phyloP scores from a whole-genome alignment of 2,329 filamentous ascomycete genomes.

The Neonectria coccinea region DNA sequence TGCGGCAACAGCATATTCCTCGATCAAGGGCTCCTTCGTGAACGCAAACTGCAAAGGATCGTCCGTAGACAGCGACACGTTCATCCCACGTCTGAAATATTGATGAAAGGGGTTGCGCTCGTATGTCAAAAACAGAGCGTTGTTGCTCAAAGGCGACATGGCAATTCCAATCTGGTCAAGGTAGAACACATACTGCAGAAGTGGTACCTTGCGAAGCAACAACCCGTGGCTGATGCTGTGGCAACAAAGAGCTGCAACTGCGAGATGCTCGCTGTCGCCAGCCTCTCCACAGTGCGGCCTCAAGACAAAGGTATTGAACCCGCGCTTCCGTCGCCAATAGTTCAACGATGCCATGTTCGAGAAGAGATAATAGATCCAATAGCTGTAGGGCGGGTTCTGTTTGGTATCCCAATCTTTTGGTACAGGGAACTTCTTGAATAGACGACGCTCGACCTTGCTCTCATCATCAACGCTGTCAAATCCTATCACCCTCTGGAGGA shows the following conservation, averaged over 20 bases:
- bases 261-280: constrained; percentile 95
- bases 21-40: constrained; percentile 96
- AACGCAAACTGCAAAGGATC: constrained; percentile 98
- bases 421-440: constrained; percentile 96
- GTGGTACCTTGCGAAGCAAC: constrained; percentile 89
- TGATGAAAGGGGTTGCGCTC: constrained; percentile 96
- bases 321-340: constrained; percentile 87
- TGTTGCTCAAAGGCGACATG: constrained; percentile 99
- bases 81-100: constrained; percentile 94
- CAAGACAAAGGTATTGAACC: constrained; percentile 95
- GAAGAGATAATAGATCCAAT: constrained; percentile 98
- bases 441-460: constrained; percentile 91
- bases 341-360: constrained; percentile 95
- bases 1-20: constrained; percentile 97
- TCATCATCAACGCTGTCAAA: constrained; percentile 99
- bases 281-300: constrained; percentile 97
- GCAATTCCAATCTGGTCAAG: constrained; percentile 98
- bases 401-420: constrained; percentile 89
- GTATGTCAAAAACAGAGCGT: constrained; percentile 94
- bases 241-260: constrained; percentile 89
- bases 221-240: constrained; percentile 98
- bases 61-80: constrained; percentile 95
- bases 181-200: constrained; percentile 97
- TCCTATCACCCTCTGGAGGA: constrained; percentile 93
- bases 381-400: constrained; percentile 97